phyloP scores from a whole-genome alignment of 768 basidiomycete species.

The Suillus americanus region DNA sequence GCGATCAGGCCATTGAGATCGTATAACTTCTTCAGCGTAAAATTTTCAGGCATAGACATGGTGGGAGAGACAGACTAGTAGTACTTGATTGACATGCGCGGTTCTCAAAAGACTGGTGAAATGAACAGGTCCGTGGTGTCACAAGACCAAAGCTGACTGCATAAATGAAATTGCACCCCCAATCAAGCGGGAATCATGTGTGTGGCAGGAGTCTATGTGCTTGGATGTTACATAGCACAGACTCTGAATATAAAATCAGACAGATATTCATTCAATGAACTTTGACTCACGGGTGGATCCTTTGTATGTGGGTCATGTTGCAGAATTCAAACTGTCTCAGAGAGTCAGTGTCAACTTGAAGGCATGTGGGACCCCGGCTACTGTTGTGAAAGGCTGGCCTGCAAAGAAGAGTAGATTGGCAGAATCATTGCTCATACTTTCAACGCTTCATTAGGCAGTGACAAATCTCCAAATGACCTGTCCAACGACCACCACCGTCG shows the following conservation, averaged over 20 bases:
- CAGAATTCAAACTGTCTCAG: neutral
- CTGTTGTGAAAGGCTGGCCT: neutral
- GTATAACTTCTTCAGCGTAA: conserved; percentile 36
- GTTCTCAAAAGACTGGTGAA: neutral
- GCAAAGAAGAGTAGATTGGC: neutral
- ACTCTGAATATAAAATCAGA: neutral
- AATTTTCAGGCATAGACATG: conserved; percentile 27
- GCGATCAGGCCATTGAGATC: conserved; percentile 57
- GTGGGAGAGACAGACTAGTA: neutral
- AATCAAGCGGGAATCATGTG: neutral
- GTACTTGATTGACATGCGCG: neutral
- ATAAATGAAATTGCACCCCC: neutral
- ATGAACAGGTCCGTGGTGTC: neutral
- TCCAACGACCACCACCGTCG: conserved; percentile 26
- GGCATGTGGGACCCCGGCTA: neutral
- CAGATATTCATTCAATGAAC: neutral
- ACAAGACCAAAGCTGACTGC: neutral
- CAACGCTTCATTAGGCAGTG: neutral
- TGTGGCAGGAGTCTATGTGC: neutral
- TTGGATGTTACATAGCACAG: neutral
- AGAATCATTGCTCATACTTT: neutral
- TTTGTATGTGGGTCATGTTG: neutral
- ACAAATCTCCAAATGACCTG: conserved; percentile 6
- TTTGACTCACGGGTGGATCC: neutral
- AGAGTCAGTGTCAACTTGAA: too few species aligned